Evolutionary conservation across 305 asterid species (phyloP), one percentile per base, ranked within the genome.

Genomic region (Solanum hybrid): DNA sequence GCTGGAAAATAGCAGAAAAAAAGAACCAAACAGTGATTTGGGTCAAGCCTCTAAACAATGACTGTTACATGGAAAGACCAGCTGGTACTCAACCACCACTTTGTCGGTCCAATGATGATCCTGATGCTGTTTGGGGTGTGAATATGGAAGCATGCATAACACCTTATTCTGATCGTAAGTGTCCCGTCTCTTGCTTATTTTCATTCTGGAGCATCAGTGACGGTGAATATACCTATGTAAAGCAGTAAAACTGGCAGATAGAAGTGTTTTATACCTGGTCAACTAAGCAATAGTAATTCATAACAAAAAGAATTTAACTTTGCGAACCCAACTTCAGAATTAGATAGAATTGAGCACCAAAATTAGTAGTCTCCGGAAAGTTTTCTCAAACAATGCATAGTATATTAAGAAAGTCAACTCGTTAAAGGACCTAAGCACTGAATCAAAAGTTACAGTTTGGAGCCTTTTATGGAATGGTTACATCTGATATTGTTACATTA

Each of bases 1-100:
- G 99, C 90, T 97, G 99, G 99, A 94, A 91, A 94, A 94, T 97
- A 88, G 98, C 97, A 87, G 94, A 91, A 24, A 97, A 94, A 88
- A 94, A 85, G 93, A 95, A 96, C 92, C 99, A 97, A 92, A 96
- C 98, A 66, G 99, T 96, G 69, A 92, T 97, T 90, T 97, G 99
- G 98, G 95, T 93, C 87, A 96, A 96, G 92, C 99, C 99, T 86
- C 93, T 95, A 85, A 93, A 95, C 64, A 95, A 96, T 76, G 95
- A 94, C 87, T 95, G 98, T 91, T 96, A 93, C 89, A 91, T 93
- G 93, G 93, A 92, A 85, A 93, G 98, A 91, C 95, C 92, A 87
- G 94, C 97, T 42, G 96, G 95, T 87, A 95, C 97, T 72, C 98
- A 88, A 92, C 99, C 98, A 26, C 98, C 98, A 79, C 95, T 97